phyloP scores from a whole-genome alignment of 2,329 filamentous ascomycete genomes.

The Hirsutella rhossiliensis region DNA sequence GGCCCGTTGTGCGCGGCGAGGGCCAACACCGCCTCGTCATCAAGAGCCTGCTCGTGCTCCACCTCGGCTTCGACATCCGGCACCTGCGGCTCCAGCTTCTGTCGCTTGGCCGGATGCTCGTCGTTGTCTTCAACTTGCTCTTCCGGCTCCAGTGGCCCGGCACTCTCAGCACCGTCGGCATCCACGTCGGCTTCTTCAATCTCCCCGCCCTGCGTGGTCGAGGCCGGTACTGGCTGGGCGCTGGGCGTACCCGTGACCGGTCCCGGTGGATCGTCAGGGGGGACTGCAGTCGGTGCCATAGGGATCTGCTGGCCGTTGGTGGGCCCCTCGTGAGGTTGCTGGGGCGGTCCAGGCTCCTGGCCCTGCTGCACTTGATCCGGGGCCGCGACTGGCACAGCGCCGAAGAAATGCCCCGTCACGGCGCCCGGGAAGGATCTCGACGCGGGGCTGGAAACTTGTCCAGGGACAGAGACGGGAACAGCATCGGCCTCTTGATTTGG shows the following conservation, averaged over 20 bases:
- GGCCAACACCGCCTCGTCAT: slow-evolving; percentile 37
- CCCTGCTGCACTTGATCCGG: not conserved
- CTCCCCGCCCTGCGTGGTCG: not conserved
- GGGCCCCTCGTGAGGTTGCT: not conserved
- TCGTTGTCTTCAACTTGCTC: slow-evolving; percentile 15
- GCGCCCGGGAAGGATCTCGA: not conserved
- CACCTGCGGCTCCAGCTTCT: slow-evolving; percentile 19
- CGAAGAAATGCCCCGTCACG: slow-evolving; percentile 1
- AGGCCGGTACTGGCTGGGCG: not conserved
- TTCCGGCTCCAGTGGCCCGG: slow-evolving; percentile 5
- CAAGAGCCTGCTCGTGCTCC: slow-evolving; percentile 22
- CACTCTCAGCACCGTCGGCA: slow-evolving; percentile 3
- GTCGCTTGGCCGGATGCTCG: slow-evolving; percentile 28
- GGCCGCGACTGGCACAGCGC: not conserved
- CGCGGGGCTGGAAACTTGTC: not conserved
- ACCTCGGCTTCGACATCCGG: slow-evolving; percentile 9
- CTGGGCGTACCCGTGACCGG: not conserved
- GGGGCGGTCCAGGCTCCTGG: not conserved
- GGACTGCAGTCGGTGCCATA: not conserved
- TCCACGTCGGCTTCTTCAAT: not conserved
- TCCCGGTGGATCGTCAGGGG: not conserved
- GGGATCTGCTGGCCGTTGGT: not conserved
- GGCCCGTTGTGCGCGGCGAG: slow-evolving; percentile 30
- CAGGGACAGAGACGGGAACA: not conserved
- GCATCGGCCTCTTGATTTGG: slow-evolving; percentile 1